Conservation (phyloP, 768 basidiomycete genomes). For the Xerocomellus intermedius region DNA sequence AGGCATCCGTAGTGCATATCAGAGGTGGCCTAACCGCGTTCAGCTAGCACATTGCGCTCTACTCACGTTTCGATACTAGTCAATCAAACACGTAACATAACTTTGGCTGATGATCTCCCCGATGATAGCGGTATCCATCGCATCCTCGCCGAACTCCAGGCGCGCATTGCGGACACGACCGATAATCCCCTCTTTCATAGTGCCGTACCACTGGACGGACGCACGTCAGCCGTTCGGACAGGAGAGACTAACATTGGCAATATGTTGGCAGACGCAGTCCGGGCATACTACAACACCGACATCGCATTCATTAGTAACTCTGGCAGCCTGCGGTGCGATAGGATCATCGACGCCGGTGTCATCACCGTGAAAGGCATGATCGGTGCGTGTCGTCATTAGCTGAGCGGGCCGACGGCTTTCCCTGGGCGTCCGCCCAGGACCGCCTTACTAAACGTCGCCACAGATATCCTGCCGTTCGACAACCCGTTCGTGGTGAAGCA, state of each 20-base stretch:
- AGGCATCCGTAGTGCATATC: neutral
- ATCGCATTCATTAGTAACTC: slow-evolving; percentile 6
- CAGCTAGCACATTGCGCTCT: neutral
- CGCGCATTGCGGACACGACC: neutral
- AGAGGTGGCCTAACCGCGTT: slow-evolving; percentile 4
- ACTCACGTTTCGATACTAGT: neutral
- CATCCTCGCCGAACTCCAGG: neutral
- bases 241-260: slow-evolving; percentile 1
- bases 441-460: neutral
- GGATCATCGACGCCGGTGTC: slow-evolving; percentile 4
- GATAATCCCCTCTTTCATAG: slow-evolving; percentile 1
- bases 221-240: neutral
- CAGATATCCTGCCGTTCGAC: slow-evolving; percentile 4
- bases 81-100: slow-evolving; percentile 7
- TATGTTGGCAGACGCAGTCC: slow-evolving; percentile 15
- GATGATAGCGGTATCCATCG: slow-evolving; percentile 6
- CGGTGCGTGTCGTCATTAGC: slow-evolving; percentile 1
- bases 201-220: slow-evolving; percentile 4
- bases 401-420: no score
- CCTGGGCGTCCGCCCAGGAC: no score
- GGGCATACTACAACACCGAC: slow-evolving; percentile 20
- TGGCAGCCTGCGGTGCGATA: slow-evolving; percentile 3
- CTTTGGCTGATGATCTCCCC: neutral
- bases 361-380: slow-evolving; percentile 14
- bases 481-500: slow-evolving; percentile 7